Evolutionary conservation across 2,329 filamentous ascomycete genomes (phyloP).

Genomic region (Penicillium frequentans): DNA sequence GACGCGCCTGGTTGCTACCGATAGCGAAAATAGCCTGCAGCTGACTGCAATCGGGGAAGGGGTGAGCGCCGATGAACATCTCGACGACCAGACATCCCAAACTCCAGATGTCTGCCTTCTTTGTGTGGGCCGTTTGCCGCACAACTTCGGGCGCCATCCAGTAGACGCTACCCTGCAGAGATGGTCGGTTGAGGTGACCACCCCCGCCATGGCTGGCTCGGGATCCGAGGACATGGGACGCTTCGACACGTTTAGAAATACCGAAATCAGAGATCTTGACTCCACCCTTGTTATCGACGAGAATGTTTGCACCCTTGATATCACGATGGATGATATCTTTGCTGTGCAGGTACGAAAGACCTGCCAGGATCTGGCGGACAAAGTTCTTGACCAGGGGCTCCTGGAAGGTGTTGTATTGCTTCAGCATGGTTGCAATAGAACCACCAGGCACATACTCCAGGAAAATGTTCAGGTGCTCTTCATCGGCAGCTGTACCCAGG

Average conservation of each 20-base stretch:
- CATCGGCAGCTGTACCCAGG: constrained; percentile 88
- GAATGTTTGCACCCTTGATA: constrained; percentile 98
- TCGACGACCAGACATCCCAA: constrained; percentile 95
- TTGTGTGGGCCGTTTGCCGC: constrained; percentile 94
- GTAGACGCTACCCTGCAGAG: constrained; percentile 94
- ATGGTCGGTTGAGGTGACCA: constrained; percentile 58
- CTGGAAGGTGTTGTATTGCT: constrained; percentile 92
- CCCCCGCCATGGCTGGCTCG: constrained; percentile 39
- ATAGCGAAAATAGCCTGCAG: constrained; percentile 99
- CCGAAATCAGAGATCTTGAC: constrained; percentile 99
- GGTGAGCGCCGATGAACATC: constrained; percentile 97
- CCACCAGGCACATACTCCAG: constrained; percentile 97
- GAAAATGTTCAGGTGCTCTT: constrained; percentile 97
- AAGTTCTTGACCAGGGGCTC: constrained; percentile 95
- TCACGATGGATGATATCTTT: constrained; percentile 97
- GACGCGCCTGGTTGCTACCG: constrained; percentile 80
- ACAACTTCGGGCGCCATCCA: constrained; percentile 99
- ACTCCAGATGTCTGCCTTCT: constrained; percentile 98
- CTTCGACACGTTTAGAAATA: constrained; percentile 96
- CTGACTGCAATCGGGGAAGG: constrained; percentile 95
- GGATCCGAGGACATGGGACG: constrained; percentile 70
- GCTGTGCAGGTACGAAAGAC: constrained; percentile 88
- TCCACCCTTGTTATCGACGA: constrained; percentile 97
- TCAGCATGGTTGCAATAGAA: constrained; percentile 96
- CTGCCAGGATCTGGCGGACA: constrained; percentile 90